Conservation (phyloP, 2,329 filamentous ascomycete genomes). For the Trichoderma harzianum region DNA sequence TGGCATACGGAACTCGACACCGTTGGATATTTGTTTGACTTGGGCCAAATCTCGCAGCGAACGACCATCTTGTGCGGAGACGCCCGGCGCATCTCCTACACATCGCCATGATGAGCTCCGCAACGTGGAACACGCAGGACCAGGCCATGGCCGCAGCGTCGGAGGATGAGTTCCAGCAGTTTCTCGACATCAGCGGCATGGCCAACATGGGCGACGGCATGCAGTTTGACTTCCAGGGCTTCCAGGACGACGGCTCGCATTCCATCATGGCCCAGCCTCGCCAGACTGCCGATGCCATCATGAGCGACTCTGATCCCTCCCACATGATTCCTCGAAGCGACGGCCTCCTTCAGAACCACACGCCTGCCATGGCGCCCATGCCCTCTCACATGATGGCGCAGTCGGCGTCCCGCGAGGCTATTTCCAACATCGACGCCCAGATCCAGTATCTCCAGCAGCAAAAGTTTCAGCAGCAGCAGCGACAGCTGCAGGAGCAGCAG, state of each 20-base stretch:
- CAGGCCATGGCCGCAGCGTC: conserved; percentile 48
- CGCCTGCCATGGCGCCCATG: conserved; percentile 48
- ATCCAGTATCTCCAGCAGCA: conserved; percentile 65
- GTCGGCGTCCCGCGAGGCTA: conserved; percentile 45
- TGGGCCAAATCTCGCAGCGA: neutral
- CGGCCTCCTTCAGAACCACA: conserved; percentile 42
- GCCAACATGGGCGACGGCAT: conserved; percentile 50
- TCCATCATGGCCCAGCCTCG: conserved; percentile 30
- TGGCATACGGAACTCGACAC: neutral
- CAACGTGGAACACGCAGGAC: conserved; percentile 55
- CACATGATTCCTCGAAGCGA: conserved; percentile 31
- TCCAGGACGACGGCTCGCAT: conserved; percentile 41
- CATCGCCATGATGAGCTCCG: conserved; percentile 49
- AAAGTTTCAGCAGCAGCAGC: conserved; percentile 58
- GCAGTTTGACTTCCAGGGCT: conserved; percentile 59
- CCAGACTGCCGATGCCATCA: conserved; percentile 35
- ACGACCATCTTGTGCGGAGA: neutral
- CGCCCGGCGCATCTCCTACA: neutral
- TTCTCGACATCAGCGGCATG: conserved; percentile 59
- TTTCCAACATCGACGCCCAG: conserved; percentile 61
- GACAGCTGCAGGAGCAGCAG: conserved; percentile 56
- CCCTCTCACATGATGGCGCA: conserved; percentile 44
- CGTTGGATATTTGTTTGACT: neutral
- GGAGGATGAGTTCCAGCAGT: conserved; percentile 63
- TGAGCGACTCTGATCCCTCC: conserved; percentile 33